These are phyloP conservation scores for Begonia peltatifolia DNA, from an alignment of 306 rosid species.

Conservation along the genomic window DNA sequence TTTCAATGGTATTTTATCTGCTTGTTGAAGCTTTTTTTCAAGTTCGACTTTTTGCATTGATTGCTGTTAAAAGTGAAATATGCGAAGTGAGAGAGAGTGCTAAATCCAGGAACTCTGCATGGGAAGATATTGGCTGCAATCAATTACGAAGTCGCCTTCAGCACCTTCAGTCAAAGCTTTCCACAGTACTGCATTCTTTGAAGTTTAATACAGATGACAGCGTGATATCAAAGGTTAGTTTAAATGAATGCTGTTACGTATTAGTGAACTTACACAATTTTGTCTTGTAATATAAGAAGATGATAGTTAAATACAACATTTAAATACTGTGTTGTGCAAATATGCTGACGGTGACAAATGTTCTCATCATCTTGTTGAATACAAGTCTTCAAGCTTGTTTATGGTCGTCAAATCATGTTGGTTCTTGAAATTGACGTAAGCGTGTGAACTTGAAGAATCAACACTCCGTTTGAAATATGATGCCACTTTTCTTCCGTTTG, in stretches of 20 bases:
- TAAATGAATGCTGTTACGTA: background rate
- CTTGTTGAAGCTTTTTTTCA: background rate
- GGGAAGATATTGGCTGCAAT: conserved; percentile 11
- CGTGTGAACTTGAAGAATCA: too few relatives aligned
- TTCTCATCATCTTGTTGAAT: too few relatives aligned
- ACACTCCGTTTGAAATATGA: too few relatives aligned
- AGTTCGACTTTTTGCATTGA: background rate
- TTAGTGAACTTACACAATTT: background rate
- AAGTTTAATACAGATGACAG: conserved; percentile 25
- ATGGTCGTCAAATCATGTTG: too few relatives aligned
- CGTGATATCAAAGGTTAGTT: conserved; percentile 22
- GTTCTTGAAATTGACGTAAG: too few relatives aligned
- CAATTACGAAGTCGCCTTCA: conserved; percentile 40
- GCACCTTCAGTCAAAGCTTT: conserved; percentile 52
- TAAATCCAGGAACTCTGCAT: conserved; percentile 15
- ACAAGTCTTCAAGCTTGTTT: too few relatives aligned
- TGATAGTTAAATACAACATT: too few relatives aligned
- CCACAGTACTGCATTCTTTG: conserved; percentile 35
- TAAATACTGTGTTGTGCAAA: too few relatives aligned
- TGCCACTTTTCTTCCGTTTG: too few relatives aligned
- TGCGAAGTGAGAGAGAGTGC: conserved; percentile 13
- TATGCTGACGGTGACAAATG: too few relatives aligned
- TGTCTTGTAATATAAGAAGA: background rate
- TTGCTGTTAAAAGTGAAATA: conserved; percentile 40
- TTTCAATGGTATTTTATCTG: conserved; percentile 47